Conservation (phyloP, 2,329 filamentous ascomycete species). For the Hansfordia pulvinata region DNA sequence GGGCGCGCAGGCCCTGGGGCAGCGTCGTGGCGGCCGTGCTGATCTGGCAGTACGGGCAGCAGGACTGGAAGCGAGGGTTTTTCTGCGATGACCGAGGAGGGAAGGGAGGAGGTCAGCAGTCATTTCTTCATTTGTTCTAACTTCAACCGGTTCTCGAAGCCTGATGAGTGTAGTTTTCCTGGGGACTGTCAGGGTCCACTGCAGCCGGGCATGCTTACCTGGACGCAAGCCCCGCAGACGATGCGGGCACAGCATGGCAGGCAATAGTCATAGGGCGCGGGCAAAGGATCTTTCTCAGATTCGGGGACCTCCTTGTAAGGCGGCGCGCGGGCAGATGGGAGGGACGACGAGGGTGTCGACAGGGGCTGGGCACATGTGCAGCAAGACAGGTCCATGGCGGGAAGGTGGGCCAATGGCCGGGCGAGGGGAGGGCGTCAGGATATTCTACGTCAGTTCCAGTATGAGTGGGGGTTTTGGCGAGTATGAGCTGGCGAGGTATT, state of each 20-base stretch:
- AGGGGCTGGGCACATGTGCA: conserved; percentile 58
- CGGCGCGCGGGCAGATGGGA: too few relatives aligned
- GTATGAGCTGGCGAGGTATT: too few relatives aligned
- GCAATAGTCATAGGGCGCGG: too few relatives aligned
- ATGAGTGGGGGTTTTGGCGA: too few relatives aligned
- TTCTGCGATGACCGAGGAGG: conserved; percentile 25
- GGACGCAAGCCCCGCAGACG: conserved; percentile 59
- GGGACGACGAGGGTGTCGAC: conserved; percentile 36
- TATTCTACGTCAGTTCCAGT: too few relatives aligned
- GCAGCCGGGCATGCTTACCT: conserved; percentile 25
- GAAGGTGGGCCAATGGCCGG: too few relatives aligned
- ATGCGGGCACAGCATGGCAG: conserved; percentile 56
- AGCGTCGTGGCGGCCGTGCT: conserved; percentile 41
- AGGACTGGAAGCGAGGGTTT: conserved; percentile 53
- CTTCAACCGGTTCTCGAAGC: too few relatives aligned
- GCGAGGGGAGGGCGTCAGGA: too few relatives aligned
- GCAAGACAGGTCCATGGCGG: conserved; percentile 34
- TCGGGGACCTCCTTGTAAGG: too few relatives aligned
- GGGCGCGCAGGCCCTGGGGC: conserved; percentile 51
- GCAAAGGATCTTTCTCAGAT: too few relatives aligned
- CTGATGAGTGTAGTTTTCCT: too few relatives aligned
- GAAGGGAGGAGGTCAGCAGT: not conserved
- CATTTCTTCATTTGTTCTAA: too few relatives aligned
- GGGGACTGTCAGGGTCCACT: not conserved
- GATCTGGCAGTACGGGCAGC: conserved; percentile 68